Percentiles rank a stretch among this genome's conserved stretches.
Conservation (phyloP, 2,329 filamentous ascomycete genomes). For the Cladosporium colombiae region DNA sequence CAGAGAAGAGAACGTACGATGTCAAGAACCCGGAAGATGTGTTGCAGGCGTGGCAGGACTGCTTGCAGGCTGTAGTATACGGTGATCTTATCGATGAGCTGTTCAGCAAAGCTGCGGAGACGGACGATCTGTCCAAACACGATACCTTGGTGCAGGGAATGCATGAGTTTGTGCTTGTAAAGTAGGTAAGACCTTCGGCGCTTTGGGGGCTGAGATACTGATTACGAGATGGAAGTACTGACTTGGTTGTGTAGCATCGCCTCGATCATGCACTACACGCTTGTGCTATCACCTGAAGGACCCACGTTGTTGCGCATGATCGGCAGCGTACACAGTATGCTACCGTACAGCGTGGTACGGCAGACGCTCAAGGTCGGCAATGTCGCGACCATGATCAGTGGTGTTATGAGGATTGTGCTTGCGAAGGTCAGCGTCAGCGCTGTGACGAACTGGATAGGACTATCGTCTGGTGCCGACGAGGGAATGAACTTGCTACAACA, state of each 20-base stretch:
- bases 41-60: slow-evolving; percentile 65
- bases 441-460: slow-evolving; percentile 76
- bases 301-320: slow-evolving; percentile 71
- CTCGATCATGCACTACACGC: slow-evolving; percentile 71
- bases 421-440: slow-evolving; percentile 75
- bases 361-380: slow-evolving; percentile 77
- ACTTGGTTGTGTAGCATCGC: slow-evolving; percentile 57
- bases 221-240: not conserved
- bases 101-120: slow-evolving; percentile 61
- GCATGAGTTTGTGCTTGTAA: slow-evolving; percentile 68
- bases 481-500: slow-evolving; percentile 79
- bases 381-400: slow-evolving; percentile 78
- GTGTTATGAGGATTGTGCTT: slow-evolving; percentile 69
- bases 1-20: slow-evolving; percentile 55
- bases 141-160: slow-evolving; percentile 63
- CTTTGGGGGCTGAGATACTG: not conserved
- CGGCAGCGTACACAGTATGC: slow-evolving; percentile 67
- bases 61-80: slow-evolving; percentile 66
- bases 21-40: slow-evolving; percentile 61
- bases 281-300: slow-evolving; percentile 73
- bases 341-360: slow-evolving; percentile 71
- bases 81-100: slow-evolving; percentile 66
- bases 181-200: slow-evolving; percentile 51
- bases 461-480: slow-evolving; percentile 70
- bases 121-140: slow-evolving; percentile 64